phyloP scores from a whole-genome alignment of 148 eudicot genomes.

The Amaranthus palmeri region DNA sequence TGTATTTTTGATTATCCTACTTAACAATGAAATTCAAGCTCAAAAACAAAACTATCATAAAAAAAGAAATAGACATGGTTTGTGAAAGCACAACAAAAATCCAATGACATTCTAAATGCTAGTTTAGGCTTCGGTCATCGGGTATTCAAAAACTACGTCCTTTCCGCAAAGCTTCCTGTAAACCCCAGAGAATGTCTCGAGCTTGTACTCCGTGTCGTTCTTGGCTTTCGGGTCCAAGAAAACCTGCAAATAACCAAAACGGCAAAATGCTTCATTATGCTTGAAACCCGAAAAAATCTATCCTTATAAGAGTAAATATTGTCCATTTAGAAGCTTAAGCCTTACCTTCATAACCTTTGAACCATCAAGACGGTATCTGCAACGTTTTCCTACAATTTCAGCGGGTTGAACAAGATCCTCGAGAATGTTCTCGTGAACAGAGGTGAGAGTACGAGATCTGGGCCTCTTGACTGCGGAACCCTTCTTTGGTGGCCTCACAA shows the following conservation, averaged over 20 bases:
- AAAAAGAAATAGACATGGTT: constrained; percentile 12
- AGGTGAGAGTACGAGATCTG: constrained; percentile 76
- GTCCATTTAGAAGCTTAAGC: background rate
- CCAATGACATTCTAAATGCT: constrained; percentile 16
- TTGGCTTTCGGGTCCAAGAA: constrained; percentile 80
- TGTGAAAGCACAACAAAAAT: constrained; percentile 14
- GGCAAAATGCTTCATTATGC: too few relatives aligned
- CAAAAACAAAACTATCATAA: constrained; percentile 23
- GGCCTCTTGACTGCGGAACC: constrained; percentile 86
- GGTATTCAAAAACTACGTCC: constrained; percentile 85
- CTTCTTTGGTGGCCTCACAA: constrained; percentile 84
- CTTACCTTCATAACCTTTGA: constrained; percentile 76
- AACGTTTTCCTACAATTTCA: constrained; percentile 84
- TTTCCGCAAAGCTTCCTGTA: constrained; percentile 92
- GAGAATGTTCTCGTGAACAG: constrained; percentile 79
- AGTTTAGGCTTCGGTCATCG: constrained; percentile 43
- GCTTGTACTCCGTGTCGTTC: constrained; percentile 87
- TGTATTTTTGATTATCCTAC: constrained; percentile 10
- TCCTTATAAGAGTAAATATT: background rate
- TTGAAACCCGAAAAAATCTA: too few relatives aligned
- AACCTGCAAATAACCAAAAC: constrained; percentile 33
- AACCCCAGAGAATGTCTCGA: constrained; percentile 80
- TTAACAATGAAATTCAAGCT: constrained; percentile 12
- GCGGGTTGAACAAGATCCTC: constrained; percentile 90
- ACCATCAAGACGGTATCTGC: constrained; percentile 76